A percentile compares a stretch with the other conserved stretches of the same genome.
phyloP scores from a whole-genome alignment of 164 flowering plant species.

The Magnolia sinica region DNA sequence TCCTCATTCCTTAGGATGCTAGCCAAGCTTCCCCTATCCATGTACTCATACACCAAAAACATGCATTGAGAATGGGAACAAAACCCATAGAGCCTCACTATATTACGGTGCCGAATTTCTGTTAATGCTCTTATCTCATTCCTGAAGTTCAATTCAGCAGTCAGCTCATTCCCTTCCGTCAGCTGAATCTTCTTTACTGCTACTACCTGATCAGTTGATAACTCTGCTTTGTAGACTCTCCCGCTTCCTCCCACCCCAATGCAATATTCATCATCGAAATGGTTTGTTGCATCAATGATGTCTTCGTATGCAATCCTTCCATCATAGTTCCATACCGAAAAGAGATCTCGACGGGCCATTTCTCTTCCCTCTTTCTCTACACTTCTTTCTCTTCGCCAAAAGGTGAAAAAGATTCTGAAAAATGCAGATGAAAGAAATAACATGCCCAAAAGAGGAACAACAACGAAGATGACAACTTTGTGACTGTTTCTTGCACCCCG shows the following conservation, averaged over 20 bases:
- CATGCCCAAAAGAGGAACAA: background rate
- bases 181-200: constrained; percentile 6
- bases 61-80: background rate
- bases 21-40: constrained; percentile 6
- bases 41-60: constrained; percentile 8
- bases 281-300: constrained; percentile 2
- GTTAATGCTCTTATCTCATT: constrained; percentile 3
- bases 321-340: background rate
- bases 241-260: constrained; percentile 5
- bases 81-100: constrained; percentile 11
- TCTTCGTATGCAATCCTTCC: constrained; percentile 1
- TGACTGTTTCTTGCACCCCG: background rate
- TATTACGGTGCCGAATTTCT: constrained; percentile 5
- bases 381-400: background rate
- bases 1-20: background rate
- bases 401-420: background rate
- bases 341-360: background rate
- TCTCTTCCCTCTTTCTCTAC: too few relatives aligned
- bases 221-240: constrained; percentile 11
- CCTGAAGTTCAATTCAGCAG: background rate
- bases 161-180: background rate
- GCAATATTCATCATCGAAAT: background rate
- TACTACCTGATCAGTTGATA: constrained; percentile 1
- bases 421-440: background rate
- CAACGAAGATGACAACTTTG: background rate